Percentiles rank a stretch among this genome's conserved stretches.
These are phyloP conservation scores for Tylopilus felleus DNA, from an alignment of 768 basidiomycete species.

Conservation along the genomic window DNA sequence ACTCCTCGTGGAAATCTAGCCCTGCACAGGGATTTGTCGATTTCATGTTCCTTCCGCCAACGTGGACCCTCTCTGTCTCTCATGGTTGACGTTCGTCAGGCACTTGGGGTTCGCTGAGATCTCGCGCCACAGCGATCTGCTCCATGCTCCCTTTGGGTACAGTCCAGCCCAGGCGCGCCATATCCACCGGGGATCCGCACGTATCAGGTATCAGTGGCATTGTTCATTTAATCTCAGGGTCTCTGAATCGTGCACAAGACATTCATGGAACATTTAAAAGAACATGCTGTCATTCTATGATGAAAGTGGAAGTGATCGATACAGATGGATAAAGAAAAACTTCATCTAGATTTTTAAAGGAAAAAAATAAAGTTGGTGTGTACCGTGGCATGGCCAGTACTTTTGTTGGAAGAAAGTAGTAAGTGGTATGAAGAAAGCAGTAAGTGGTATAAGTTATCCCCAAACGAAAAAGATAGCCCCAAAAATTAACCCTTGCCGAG, in stretches of 20 bases:
- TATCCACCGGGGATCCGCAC: slow-evolving; percentile 3
- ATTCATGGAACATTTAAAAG: background rate
- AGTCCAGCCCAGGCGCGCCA: background rate
- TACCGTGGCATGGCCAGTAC: slow-evolving; percentile 22
- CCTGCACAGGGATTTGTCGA: slow-evolving; percentile 1
- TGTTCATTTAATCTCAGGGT: slow-evolving; percentile 12
- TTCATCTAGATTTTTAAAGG: background rate
- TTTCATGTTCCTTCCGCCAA: slow-evolving; percentile 12
- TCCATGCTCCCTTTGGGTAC: background rate
- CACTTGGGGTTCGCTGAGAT: slow-evolving; percentile 25
- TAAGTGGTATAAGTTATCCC: slow-evolving; percentile 29
- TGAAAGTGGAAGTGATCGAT: slow-evolving; percentile 12
- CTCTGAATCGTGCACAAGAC: slow-evolving; percentile 6
- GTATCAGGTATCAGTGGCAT: slow-evolving; percentile 6
- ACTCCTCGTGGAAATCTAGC: slow-evolving; percentile 17
- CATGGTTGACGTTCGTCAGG: slow-evolving; percentile 9
- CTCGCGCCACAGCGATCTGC: slow-evolving; percentile 17
- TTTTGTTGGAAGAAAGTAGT: slow-evolving; percentile 16
- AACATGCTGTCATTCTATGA: slow-evolving; percentile 7
- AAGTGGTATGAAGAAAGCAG: slow-evolving; percentile 21
- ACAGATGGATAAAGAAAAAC: slow-evolving; percentile 10
- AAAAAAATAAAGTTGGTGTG: slow-evolving; percentile 6
- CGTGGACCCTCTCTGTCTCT: slow-evolving; percentile 1
- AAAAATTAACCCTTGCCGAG: slow-evolving; percentile 21
- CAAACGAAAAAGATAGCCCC: slow-evolving; percentile 11